Percentiles rank a stretch among this genome's conserved stretches.
Evolutionary conservation across 1,139 yeast species (phyloP).

Genomic region (Diutina ranongensis): DNA sequence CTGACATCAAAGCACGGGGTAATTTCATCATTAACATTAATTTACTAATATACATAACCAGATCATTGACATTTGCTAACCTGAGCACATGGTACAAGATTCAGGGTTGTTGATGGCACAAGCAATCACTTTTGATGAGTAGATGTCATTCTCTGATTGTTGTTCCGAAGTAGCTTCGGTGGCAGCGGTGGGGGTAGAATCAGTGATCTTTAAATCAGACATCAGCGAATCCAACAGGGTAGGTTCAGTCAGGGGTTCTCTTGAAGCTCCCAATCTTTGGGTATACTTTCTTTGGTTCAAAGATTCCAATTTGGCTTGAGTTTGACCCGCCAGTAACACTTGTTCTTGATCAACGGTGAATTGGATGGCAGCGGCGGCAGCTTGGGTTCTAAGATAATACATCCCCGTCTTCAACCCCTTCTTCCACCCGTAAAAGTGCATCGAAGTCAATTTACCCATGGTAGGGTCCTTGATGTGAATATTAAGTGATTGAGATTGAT

Average conservation of each 20-base stretch:
- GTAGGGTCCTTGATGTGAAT: conserved; percentile 80
- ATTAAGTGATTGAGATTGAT: conserved; percentile 89
- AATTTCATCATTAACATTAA: conserved; percentile 6
- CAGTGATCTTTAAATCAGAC: conserved; percentile 29
- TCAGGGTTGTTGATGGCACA: conserved; percentile 97
- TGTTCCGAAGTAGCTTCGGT: conserved; percentile 12
- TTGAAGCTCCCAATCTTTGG: conserved; percentile 17
- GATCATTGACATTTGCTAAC: conserved; percentile 29
- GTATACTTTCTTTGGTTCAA: conserved; percentile 43
- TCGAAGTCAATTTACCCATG: conserved; percentile 87
- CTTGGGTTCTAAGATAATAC: conserved; percentile 93
- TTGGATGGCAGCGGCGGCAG: conserved; percentile 90
- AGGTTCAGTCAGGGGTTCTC: conserved; percentile 26
- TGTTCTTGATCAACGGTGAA: conserved; percentile 61
- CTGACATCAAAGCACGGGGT: no score
- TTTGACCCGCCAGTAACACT: conserved; percentile 41
- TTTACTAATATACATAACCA: not conserved
- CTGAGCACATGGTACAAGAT: conserved; percentile 98
- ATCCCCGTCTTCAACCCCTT: conserved; percentile 96
- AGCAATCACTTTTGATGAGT: conserved; percentile 85
- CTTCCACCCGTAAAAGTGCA: conserved; percentile 97
- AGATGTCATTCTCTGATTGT: conserved; percentile 51
- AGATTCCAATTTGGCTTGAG: conserved; percentile 42
- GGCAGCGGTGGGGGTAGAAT: conserved; percentile 12
- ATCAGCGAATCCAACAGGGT: conserved; percentile 37